These are phyloP conservation scores for Salisapilia sapeloensis DNA, from an alignment of 352 stramenopile genomes.

Conservation along the genomic window DNA sequence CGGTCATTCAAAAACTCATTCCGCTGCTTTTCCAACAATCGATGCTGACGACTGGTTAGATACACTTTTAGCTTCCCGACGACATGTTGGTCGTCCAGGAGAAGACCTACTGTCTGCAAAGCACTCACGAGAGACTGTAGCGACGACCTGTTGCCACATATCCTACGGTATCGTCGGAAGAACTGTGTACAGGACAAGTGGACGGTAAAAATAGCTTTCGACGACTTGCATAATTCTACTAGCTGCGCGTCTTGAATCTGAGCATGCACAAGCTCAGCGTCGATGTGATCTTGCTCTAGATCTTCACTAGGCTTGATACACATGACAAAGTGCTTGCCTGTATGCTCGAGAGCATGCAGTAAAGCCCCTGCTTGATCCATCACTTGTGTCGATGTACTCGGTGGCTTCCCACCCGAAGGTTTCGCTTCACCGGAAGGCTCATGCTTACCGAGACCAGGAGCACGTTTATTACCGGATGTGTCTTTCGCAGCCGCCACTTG, in stretches of 20 bases:
- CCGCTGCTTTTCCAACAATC: constrained; percentile 60
- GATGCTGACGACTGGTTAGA: constrained; percentile 62
- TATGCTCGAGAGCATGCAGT: constrained; percentile 48
- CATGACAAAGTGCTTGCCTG: constrained; percentile 66
- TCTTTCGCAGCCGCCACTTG: constrained; percentile 32
- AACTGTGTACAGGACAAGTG: constrained; percentile 67
- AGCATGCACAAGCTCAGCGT: constrained; percentile 52
- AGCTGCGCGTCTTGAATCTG: constrained; percentile 52
- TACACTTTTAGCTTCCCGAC: constrained; percentile 58
- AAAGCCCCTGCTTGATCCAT: constrained; percentile 49
- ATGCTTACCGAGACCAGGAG: too few species aligned
- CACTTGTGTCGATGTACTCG: constrained; percentile 32
- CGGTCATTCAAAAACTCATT: constrained; percentile 66
- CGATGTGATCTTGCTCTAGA: constrained; percentile 39
- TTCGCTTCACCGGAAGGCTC: too few species aligned
- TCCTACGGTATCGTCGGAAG: constrained; percentile 64
- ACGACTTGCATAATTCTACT: constrained; percentile 59
- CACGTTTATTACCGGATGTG: too few species aligned
- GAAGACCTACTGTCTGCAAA: constrained; percentile 58
- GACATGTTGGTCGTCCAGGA: constrained; percentile 67
- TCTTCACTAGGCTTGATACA: constrained; percentile 63
- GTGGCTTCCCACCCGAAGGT: too few species aligned
- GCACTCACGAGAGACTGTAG: constrained; percentile 55
- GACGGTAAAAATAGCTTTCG: constrained; percentile 51
- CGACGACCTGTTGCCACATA: constrained; percentile 59